These are phyloP conservation scores for Apiospora hydei DNA, from an alignment of 2,329 filamentous ascomycete species.

Conservation along the genomic window DNA sequence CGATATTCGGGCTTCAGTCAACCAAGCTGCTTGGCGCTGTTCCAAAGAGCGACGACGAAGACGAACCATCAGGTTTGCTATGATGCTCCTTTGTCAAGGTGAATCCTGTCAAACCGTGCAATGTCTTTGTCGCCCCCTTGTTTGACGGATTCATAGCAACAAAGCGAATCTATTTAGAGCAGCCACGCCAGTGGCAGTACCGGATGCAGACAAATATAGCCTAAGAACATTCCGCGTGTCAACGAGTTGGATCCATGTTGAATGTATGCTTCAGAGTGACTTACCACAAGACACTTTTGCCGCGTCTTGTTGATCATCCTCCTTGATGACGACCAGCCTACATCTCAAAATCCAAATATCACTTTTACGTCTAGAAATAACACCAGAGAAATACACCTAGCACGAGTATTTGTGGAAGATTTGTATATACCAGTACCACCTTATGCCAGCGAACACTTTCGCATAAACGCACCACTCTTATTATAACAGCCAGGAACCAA, in stretches of 20 bases:
- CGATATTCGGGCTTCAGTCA: neutral
- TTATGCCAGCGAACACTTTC: neutral
- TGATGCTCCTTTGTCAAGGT: neutral
- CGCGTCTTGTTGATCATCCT: neutral
- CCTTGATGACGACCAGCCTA: neutral
- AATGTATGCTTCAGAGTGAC: neutral
- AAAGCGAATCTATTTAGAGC: neutral
- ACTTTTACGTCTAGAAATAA: neutral
- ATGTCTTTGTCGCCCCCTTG: neutral
- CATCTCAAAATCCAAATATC: neutral
- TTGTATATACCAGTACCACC: neutral
- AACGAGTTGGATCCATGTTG: neutral
- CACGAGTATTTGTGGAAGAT: neutral
- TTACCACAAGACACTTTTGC: neutral
- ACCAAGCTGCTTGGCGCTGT: neutral
- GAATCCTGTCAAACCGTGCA: neutral
- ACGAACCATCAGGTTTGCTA: neutral
- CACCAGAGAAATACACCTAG: neutral
- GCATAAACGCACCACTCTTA: neutral
- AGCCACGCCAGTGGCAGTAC: neutral
- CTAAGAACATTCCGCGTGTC: neutral
- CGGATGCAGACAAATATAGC: neutral
- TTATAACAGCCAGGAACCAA: no score
- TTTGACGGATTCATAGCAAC: slow-evolving; percentile 4
- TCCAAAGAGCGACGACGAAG: neutral